Percentiles rank a stretch among this genome's conserved stretches.
Evolutionary conservation across 345 rosid genomes (phyloP).

Genomic region (Carallia brachiata): DNA sequence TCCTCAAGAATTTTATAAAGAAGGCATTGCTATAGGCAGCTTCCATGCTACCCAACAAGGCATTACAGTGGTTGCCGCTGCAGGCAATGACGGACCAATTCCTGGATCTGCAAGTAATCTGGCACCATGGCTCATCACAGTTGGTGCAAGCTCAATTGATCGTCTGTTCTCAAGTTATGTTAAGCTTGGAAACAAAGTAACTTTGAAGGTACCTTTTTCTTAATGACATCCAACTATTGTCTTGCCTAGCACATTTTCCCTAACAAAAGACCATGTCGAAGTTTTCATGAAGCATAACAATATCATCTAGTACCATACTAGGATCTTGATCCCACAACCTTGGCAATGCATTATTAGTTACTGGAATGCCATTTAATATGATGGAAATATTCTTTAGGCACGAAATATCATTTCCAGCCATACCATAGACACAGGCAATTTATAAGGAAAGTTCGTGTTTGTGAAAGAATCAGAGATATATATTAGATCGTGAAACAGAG

Average conservation of each 20-base stretch:
- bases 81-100: constrained; percentile 11
- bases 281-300: no score
- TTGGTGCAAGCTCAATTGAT: constrained; percentile 18
- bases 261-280: no score
- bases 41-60: constrained; percentile 11
- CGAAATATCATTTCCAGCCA: no score
- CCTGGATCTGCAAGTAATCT: background rate
- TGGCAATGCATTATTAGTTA: no score
- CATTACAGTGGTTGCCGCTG: constrained; percentile 3
- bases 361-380: no score
- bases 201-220: background rate
- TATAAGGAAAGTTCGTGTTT: no score
- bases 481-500: no score
- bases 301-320: background rate
- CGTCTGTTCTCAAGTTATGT: background rate
- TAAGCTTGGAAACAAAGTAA: background rate
- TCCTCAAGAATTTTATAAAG: background rate
- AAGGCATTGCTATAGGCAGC: constrained; percentile 2
- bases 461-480: no score
- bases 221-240: no score
- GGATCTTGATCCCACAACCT: background rate
- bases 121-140: constrained; percentile 17
- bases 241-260: no score
- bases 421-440: no score
- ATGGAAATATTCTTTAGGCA: no score